Base-by-base conservation (phyloP, 768 basidiomycete genomes). In the Pleurotus pulmonarius region DNA sequence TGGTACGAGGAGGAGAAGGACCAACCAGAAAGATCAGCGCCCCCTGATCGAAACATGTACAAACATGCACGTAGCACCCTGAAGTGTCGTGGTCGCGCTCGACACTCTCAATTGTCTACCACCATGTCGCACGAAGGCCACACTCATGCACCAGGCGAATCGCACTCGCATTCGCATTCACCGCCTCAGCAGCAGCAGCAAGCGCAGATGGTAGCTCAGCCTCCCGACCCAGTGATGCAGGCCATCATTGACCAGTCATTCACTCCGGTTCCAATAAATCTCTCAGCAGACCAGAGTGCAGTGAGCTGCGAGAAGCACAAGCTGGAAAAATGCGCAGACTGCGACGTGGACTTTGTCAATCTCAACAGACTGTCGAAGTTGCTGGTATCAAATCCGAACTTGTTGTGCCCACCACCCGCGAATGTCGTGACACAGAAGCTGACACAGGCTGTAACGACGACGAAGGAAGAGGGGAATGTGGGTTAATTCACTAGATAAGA, bases 391-490 rank as follows among this genome's bases (percentile, higher is more conserved):
- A 86, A 93, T 65, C 87, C 89, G 25, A 82, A 78, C 59, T 73
- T 91, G 15, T 80, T 83, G 48, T 90, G 90, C 64, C 93, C 86
- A 18, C 94, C 94, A 1, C 93, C 94, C 3, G 81, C 85, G 25
- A 87, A 85, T 59, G 78, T 94, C 47, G 75, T 90, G 49, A 85
- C 87, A 6, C 85, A 86, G 64, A 88, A 90, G 60, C 73, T 96
- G 16, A 81, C 89, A 0, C 82, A 87, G 61, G 80, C 84, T 18
- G 83, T 98, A 56, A 87, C 83, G 12, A 75, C 79, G 46, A 86
- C 88, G 4, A 98, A 98, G 67, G 96, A 98, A 47, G 92, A 96
- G 60, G 97, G 97, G 58, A 99, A 99, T 69, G 93, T 93, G 65
- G 65, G 92, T 29, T 34, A 29, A 46, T 24, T 24, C 9, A 6